Base-by-base conservation (phyloP, 2,329 filamentous ascomycete species). In the Sclerotinia minor region DNA sequence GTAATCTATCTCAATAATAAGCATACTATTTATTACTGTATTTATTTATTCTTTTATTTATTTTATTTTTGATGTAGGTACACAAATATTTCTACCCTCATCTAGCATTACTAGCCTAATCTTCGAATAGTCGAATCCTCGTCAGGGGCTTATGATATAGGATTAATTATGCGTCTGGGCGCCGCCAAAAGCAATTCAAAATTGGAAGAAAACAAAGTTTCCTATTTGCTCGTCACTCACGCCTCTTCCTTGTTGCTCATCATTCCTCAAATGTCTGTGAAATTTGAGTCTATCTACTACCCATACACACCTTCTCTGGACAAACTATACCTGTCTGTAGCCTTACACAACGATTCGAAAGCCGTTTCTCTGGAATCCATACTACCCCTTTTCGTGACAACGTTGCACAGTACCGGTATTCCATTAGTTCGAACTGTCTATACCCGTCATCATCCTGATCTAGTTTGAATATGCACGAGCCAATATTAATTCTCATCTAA, bases 391-490 rank as follows among this genome's bases (percentile, higher is more conserved):
- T 63, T 38, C 15, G 63, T 65, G 50, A 15, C 21, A 26, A 65
- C 38, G 50, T 57, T 65, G 8, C 26, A 65, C 50, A 35, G 21
- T 47, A 65, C 52, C 50, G 49, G 63, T 35, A 57, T 45, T 35
- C 50, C 41, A 65, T 65, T 55, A 41, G 38, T 41, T 41, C 38
- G 13, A 8, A 8, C 50, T 54, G 63, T 55, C 50, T 44, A 55
- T 21, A 57, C 63, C 63, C 49, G 38, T 65, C 58, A 50, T 65
- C 64, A 41, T 49, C 50, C 32, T 64, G 61, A 65, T 32, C 63
- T 52, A 65, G 26, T 24, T 57, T 35, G 41, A 65, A 35, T 47
- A 53, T 58, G 55, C 65, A 63, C 47, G n/a, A 57, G 21, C 65
- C 26, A 45, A 41, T 47, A 35, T 49, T 59, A 41, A 9, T 54